These are phyloP conservation scores for Diophrys appendiculata DNA, from an alignment of 73 alveolate genomes.

Conservation along the genomic window DNA sequence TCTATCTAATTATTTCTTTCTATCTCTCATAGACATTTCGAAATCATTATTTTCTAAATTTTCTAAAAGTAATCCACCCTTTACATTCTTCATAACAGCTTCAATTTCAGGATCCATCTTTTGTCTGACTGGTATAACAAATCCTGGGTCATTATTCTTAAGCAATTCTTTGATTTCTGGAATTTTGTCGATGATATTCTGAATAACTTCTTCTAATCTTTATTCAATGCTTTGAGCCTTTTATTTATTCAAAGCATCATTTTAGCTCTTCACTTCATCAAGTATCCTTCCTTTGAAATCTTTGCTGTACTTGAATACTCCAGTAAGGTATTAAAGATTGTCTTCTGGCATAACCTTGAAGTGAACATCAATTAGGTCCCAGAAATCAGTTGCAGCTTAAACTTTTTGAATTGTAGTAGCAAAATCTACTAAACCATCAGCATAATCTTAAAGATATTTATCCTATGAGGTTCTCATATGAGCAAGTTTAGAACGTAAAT, in stretches of 20 bases:
- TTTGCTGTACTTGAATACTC: too few species aligned
- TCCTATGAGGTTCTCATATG: neutral
- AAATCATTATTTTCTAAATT: neutral
- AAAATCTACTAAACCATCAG: neutral
- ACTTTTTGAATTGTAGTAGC: neutral
- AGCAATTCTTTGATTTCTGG: neutral
- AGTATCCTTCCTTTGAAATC: too few species aligned
- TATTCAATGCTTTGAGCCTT: too few species aligned
- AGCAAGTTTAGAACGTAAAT: neutral
- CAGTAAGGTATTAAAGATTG: neutral
- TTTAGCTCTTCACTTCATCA: too few species aligned
- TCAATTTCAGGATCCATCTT: neutral
- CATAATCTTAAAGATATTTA: neutral
- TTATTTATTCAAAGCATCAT: too few species aligned
- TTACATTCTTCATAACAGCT: neutral
- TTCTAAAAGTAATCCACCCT: neutral
- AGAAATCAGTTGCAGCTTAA: neutral
- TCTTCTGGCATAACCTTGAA: neutral
- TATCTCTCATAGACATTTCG: neutral
- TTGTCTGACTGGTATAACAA: neutral
- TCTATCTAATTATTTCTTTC: neutral
- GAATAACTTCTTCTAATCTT: neutral
- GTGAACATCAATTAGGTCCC: neutral
- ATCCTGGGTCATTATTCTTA: neutral
- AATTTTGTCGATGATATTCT: neutral